Evolutionary conservation across 169 alveolate genomes (phyloP).

Genomic region (Plasmodium billcollinsi): DNA sequence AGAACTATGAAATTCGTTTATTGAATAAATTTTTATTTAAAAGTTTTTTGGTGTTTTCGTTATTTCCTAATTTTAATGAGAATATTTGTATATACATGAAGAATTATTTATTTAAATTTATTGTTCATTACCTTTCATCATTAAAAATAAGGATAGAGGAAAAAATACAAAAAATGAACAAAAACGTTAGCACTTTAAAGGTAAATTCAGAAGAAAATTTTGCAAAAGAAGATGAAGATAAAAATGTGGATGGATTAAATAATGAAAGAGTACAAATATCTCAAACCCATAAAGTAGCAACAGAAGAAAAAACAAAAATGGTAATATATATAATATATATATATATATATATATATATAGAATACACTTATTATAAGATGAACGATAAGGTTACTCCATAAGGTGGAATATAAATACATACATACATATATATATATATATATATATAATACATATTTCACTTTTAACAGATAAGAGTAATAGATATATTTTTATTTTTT

Average conservation of each 20-base stretch:
- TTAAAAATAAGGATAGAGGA: conserved; percentile 37
- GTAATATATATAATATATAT: background rate
- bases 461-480: conserved; percentile 26
- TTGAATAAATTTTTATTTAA: conserved; percentile 43
- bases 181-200: background rate
- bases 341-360: background rate
- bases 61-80: conserved; percentile 65
- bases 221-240: background rate
- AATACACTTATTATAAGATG: background rate
- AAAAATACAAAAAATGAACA: conserved; percentile 7
- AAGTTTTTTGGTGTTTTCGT: conserved; percentile 14
- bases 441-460: background rate
- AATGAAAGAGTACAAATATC: background rate
- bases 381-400: no score
- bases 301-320: conserved; percentile 16
- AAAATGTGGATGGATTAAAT: background rate
- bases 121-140: conserved; percentile 6
- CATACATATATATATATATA: background rate
- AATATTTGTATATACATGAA: conserved; percentile 39
- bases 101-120: conserved; percentile 47
- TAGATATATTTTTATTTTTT: conserved; percentile 44
- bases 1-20: conserved; percentile 38
- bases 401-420: background rate
- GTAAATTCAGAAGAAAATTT: conserved; percentile 5
- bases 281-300: conserved; percentile 29